Evolutionary conservation across 805 yeast species (phyloP).

Genomic region (Priceomyces fermenticarens): DNA sequence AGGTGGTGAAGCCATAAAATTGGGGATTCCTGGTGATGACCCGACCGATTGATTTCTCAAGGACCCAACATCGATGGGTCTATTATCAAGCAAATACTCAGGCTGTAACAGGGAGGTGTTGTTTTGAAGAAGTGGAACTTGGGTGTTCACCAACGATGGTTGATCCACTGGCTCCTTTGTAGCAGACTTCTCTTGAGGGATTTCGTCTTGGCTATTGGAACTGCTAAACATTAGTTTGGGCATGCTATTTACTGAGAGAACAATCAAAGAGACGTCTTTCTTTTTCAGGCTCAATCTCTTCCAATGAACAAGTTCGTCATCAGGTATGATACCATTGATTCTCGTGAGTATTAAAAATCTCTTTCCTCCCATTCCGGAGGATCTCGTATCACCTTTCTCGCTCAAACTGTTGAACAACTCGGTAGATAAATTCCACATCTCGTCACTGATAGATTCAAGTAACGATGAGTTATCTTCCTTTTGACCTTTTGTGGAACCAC

Average conservation of each 20-base stretch:
- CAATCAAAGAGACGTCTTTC: slow-evolving; percentile 58
- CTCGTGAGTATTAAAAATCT: slow-evolving; percentile 66
- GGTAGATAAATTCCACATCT: slow-evolving; percentile 61
- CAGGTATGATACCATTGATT: slow-evolving; percentile 70
- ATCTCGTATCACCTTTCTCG: slow-evolving; percentile 28
- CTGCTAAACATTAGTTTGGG: slow-evolving; percentile 42
- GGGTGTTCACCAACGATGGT: not conserved
- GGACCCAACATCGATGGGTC: slow-evolving; percentile 3
- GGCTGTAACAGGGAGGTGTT: not conserved
- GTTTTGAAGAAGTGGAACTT: slow-evolving; percentile 2
- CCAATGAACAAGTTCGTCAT: slow-evolving; percentile 80
- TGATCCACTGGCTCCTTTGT: not conserved
- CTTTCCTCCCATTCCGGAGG: slow-evolving; percentile 46
- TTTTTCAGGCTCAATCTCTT: slow-evolving; percentile 63
- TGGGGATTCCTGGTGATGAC: slow-evolving; percentile 21
- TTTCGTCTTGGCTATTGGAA: not conserved
- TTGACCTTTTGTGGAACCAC: slow-evolving; percentile 17
- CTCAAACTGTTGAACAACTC: slow-evolving; percentile 37
- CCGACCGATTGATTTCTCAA: slow-evolving; percentile 14
- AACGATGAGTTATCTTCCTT: slow-evolving; percentile 12
- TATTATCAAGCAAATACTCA: not conserved
- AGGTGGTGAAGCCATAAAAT: slow-evolving; percentile 29
- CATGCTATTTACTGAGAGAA: slow-evolving; percentile 61
- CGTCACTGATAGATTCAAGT: slow-evolving; percentile 53
- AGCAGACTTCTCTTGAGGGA: not conserved